These are phyloP conservation scores for Pisolithus microcarpus DNA, from an alignment of 768 basidiomycete species.

Conservation along the genomic window DNA sequence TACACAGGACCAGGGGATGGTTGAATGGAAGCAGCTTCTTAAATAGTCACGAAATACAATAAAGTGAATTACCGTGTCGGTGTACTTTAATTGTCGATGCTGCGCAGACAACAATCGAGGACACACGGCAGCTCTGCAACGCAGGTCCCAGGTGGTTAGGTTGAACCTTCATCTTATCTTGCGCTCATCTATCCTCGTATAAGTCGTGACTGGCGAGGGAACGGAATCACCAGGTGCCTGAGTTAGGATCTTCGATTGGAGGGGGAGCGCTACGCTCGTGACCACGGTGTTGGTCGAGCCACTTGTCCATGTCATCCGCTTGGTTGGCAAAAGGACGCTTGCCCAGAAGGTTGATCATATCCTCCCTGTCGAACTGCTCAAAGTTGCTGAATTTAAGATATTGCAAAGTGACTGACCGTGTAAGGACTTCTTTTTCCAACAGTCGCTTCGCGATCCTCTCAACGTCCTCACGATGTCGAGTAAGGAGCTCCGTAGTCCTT, in stretches of 20 bases:
- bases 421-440: constrained; percentile 93
- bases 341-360: constrained; percentile 79
- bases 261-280: constrained; percentile 56
- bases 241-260: constrained; percentile 45
- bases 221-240: constrained; percentile 34
- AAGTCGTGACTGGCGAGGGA: constrained; percentile 44
- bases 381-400: constrained; percentile 3
- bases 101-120: no score
- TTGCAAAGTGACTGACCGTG: constrained; percentile 48
- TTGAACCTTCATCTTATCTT: neutral
- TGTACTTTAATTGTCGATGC: no score
- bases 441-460: constrained; percentile 89
- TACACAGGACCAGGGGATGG: constrained; percentile 31
- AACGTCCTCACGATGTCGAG: constrained; percentile 75
- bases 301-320: constrained; percentile 93
- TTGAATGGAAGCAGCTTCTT: constrained; percentile 38
- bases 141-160: no score
- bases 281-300: constrained; percentile 78
- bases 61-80: no score
- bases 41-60: no score
- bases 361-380: constrained; percentile 47
- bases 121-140: no score
- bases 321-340: constrained; percentile 74
- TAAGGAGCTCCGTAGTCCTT: constrained; percentile 76
- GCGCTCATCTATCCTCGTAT: constrained; percentile 30